Percentiles rank a stretch among this genome's conserved stretches.
Conservation (phyloP, 768 basidiomycete species). For the Myochromella boudieri region DNA sequence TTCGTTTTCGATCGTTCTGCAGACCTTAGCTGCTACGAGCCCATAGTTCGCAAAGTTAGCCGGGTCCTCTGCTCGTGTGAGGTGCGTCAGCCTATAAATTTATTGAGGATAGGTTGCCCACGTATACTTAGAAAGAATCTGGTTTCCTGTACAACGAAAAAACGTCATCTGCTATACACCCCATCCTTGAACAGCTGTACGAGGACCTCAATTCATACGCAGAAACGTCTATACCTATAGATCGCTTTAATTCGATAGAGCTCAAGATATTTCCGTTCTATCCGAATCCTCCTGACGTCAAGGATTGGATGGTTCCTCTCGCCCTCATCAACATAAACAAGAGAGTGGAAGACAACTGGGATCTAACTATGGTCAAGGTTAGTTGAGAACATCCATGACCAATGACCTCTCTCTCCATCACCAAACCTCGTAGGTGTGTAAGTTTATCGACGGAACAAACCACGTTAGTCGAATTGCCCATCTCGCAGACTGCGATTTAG, state of each 20-base stretch:
- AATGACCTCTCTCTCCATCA: not conserved
- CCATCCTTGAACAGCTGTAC: conserved; percentile 93
- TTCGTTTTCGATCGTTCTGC: conserved; percentile 93
- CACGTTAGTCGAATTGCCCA: conserved; percentile 91
- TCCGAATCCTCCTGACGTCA: conserved; percentile 86
- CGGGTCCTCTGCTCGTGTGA: conserved; percentile 88
- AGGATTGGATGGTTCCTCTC: conserved; percentile 95
- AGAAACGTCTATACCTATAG: conserved; percentile 90
- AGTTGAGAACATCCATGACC: not conserved
- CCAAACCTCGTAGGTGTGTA: conserved; percentile 56
- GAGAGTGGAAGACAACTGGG: conserved; percentile 91
- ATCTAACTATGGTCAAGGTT: conserved; percentile 89
- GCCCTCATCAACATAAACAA: conserved; percentile 82
- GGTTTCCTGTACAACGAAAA: conserved; percentile 77
- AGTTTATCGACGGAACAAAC: conserved; percentile 86
- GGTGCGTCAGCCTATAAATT: conserved; percentile 43
- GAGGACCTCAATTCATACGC: conserved; percentile 98
- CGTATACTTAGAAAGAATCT: conserved; percentile 83
- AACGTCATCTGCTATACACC: conserved; percentile 66
- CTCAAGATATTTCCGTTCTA: conserved; percentile 96
- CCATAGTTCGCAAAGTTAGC: conserved; percentile 91
- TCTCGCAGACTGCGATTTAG: conserved; percentile 84
- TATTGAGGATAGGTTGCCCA: conserved; percentile 1
- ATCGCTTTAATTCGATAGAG: conserved; percentile 92
- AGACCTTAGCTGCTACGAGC: conserved; percentile 94